A percentile compares a stretch with the other conserved stretches of the same genome.
phyloP scores from a whole-genome alignment of 2,329 filamentous ascomycete species.

The Celoporthe dispersa region DNA sequence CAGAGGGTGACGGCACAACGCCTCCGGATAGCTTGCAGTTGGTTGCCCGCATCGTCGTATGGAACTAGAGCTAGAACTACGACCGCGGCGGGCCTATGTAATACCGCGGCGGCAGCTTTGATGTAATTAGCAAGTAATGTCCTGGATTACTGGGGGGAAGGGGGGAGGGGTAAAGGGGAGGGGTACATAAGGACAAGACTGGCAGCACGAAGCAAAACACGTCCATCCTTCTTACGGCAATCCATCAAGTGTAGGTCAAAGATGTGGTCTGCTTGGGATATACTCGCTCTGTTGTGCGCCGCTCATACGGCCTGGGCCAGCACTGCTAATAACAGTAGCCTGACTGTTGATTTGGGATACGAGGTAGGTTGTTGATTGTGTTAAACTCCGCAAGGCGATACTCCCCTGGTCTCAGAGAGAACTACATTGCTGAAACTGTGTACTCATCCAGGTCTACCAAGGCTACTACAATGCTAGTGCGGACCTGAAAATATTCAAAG shows the following conservation, averaged over 20 bases:
- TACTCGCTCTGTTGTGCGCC: neutral
- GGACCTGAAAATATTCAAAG: slow-evolving; percentile 16
- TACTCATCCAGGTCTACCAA: neutral
- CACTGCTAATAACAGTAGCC: neutral
- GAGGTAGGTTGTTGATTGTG: neutral
- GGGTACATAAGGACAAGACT: neutral
- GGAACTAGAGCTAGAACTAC: neutral
- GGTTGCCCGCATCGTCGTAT: neutral
- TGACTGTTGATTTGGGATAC: slow-evolving; percentile 16
- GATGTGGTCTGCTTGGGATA: neutral
- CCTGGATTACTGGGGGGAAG: neutral
- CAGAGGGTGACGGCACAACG: neutral
- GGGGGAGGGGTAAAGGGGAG: too few species aligned
- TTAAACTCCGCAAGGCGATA: neutral
- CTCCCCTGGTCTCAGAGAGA: neutral
- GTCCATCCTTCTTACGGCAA: neutral
- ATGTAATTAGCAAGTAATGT: neutral
- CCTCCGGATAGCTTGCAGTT: neutral
- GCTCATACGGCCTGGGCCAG: neutral
- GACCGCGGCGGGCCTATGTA: neutral
- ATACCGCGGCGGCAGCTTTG: neutral
- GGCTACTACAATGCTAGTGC: slow-evolving; percentile 19
- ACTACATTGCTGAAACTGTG: neutral
- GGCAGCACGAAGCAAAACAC: neutral
- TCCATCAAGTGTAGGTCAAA: neutral